Conservation (phyloP, 345 rosid genomes). For the Anastatica hierochuntica region DNA sequence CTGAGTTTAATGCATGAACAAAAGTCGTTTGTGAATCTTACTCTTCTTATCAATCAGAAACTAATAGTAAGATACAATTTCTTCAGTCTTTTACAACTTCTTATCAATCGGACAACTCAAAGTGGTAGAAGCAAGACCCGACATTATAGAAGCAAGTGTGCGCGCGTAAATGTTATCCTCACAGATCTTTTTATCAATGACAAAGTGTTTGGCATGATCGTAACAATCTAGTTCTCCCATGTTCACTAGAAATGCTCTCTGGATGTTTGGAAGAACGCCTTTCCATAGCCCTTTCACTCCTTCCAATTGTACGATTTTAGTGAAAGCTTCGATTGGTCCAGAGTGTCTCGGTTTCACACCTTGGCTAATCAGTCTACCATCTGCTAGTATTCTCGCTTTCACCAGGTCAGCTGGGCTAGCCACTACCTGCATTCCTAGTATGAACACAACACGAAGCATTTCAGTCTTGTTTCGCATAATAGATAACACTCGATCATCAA, state of each 20-base stretch:
- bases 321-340: slow-evolving; percentile 53
- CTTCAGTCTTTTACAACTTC: no score
- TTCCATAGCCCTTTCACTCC: slow-evolving; percentile 67
- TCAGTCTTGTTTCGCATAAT: not conserved
- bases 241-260: slow-evolving; percentile 80
- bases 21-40: no score
- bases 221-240: slow-evolving; percentile 93
- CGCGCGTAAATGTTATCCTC: slow-evolving; percentile 65
- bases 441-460: slow-evolving; percentile 5
- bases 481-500: no score
- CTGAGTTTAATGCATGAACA: no score
- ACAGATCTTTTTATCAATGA: slow-evolving; percentile 38
- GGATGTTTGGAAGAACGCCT: slow-evolving; percentile 78
- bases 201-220: slow-evolving; percentile 72
- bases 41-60: no score
- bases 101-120: slow-evolving; percentile 88
- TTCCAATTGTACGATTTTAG: slow-evolving; percentile 43
- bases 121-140: slow-evolving; percentile 68
- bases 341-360: slow-evolving; percentile 65
- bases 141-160: slow-evolving; percentile 67
- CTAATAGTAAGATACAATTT: no score
- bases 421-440: slow-evolving; percentile 54
- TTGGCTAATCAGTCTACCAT: slow-evolving; percentile 38
- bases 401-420: slow-evolving; percentile 94
- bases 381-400: slow-evolving; percentile 91